Evolutionary conservation across 2,329 filamentous ascomycete genomes (phyloP).

Genomic region (Fusarium drepaniforme): DNA sequence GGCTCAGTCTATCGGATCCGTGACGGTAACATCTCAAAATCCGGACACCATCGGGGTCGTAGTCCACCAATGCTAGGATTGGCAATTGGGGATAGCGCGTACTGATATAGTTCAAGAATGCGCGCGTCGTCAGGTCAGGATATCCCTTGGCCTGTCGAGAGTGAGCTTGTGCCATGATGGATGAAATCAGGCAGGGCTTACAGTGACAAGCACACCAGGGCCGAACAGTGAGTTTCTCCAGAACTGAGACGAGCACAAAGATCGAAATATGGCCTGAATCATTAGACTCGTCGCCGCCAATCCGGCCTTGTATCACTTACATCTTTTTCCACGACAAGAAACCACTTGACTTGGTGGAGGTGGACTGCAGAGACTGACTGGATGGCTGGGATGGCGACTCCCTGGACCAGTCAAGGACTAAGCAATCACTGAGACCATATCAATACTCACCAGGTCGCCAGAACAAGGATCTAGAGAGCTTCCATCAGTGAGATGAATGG

Average conservation of each 20-base stretch:
- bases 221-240: slow-evolving; percentile 63
- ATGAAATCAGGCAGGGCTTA: slow-evolving; percentile 46
- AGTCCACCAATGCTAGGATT: slow-evolving; percentile 77
- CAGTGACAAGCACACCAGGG: slow-evolving; percentile 77
- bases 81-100: slow-evolving; percentile 61
- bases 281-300: neutral
- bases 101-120: slow-evolving; percentile 70
- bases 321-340: slow-evolving; percentile 85
- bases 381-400: slow-evolving; percentile 69
- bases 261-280: slow-evolving; percentile 76
- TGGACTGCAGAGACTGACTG: slow-evolving; percentile 63
- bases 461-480: slow-evolving; percentile 50
- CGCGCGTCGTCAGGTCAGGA: slow-evolving; percentile 78
- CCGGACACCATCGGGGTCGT: slow-evolving; percentile 80
- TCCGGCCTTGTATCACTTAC: slow-evolving; percentile 50
- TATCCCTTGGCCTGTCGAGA: slow-evolving; percentile 79
- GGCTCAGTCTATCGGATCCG: slow-evolving; percentile 72
- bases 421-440: neutral
- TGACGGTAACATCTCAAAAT: slow-evolving; percentile 82
- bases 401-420: slow-evolving; percentile 55
- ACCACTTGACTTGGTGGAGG: slow-evolving; percentile 67
- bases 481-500: slow-evolving; percentile 59
- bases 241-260: slow-evolving; percentile 69
- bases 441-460: slow-evolving; percentile 45
- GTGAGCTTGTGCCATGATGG: neutral